Base-by-base conservation (phyloP, 257 asterid species). In the Solanum gracilifrons region DNA sequence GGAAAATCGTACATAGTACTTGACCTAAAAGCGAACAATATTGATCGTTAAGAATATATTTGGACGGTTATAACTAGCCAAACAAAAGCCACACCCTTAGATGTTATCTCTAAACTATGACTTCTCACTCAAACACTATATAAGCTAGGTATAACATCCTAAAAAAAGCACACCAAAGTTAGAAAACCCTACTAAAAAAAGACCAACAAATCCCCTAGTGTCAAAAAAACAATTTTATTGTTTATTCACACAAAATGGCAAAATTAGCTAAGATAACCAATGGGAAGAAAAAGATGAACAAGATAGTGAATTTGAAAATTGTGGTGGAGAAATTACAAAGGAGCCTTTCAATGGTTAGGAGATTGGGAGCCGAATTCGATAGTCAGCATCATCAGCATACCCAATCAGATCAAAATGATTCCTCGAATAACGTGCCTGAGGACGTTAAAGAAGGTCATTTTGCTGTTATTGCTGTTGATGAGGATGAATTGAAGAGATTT, bases 281-380 rank as follows among this genome's bases (percentile, higher is more conserved):
- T 66, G 90, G 89, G n/a, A 90, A 84, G 91, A 95, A 83, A 41
- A 92, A 29, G 15, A 73, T 73, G 29, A 80, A 86, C 66, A 91
- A 86, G 84, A 87, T 94, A 33, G 89, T 89, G n/a, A 94, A 89
- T 82, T 90, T 93, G 11, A 94, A 92, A 88, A 87, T 88, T 71
- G 95, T 91, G 4, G 91, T 90, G 6, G 92, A 93, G 86, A 94
- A 87, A 91, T 90, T 95, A 18, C 98, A 92, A 73, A 92, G 88
- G 87, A 92, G 94, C 16, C 91, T 92, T 29, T 80, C 89, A 75
- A 71, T 85, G 25, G 92, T 90, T 79, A 91, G 87, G 85, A 93
- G 86, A 41, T 48, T 74, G 11, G n/a, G 85, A 3, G 6, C 86
- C 1, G 66, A 77, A 75, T 75, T 75, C 15, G 82, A 85, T 29